Evolutionary conservation across 768 basidiomycete species (phyloP).

Genomic region (Leucocoprinus birnbaumii): DNA sequence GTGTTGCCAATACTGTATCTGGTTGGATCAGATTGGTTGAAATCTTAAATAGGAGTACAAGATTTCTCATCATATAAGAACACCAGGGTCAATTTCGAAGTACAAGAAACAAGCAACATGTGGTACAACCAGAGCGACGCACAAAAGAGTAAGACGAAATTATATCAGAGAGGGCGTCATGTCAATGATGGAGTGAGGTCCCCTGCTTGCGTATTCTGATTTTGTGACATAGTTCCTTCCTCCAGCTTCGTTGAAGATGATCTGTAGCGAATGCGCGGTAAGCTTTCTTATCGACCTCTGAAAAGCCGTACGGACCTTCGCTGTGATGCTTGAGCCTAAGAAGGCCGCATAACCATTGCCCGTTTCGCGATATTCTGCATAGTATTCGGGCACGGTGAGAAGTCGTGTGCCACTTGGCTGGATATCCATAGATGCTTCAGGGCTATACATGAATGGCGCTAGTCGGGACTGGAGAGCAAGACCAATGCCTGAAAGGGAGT

Average conservation of each 20-base stretch:
- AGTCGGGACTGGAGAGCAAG: conserved; percentile 71
- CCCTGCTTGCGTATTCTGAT: conserved; percentile 68
- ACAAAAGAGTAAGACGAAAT: conserved; percentile 12
- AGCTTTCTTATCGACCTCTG: background rate
- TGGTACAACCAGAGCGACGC: background rate
- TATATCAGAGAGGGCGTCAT: conserved; percentile 75
- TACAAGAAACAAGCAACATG: background rate
- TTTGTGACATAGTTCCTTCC: conserved; percentile 77
- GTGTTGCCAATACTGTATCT: too few relatives aligned
- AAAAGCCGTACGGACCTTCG: conserved; percentile 52
- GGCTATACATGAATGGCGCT: conserved; percentile 54
- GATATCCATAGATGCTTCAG: conserved; percentile 67
- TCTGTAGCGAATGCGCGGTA: conserved; percentile 35
- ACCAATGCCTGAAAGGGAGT: conserved; percentile 47
- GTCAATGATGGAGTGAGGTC: conserved; percentile 74
- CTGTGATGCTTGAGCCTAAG: conserved; percentile 80
- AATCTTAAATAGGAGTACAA: too few relatives aligned
- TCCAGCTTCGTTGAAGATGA: conserved; percentile 68
- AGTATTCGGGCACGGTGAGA: conserved; percentile 81
- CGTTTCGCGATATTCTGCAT: conserved; percentile 84
- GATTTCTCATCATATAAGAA: too few relatives aligned
- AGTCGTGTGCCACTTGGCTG: conserved; percentile 66
- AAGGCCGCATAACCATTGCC: conserved; percentile 82
- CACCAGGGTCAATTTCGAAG: background rate
- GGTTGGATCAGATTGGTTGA: too few relatives aligned